Evolutionary conservation across 1,284 basidiomycete species (phyloP).

Genomic region (Apiotrichum montevideense): DNA sequence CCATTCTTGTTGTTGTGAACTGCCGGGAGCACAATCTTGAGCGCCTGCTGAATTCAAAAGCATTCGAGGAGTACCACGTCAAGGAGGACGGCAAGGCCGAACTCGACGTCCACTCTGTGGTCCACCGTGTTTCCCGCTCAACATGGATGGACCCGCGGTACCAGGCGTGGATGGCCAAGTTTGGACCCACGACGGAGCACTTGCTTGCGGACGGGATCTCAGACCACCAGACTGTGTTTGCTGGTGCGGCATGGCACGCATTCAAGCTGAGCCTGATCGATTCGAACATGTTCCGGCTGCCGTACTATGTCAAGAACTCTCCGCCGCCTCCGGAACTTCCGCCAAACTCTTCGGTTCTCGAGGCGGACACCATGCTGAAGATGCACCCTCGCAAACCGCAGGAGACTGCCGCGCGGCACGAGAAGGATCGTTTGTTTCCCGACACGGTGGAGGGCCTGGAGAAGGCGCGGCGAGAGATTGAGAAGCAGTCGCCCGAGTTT

Average conservation of each 20-base stretch:
- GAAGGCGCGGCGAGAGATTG: conserved; percentile 10
- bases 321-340: conserved; percentile 15
- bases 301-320: conserved; percentile 50
- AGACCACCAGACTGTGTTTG: conserved; percentile 67
- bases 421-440: conserved; percentile 27
- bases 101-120: conserved; percentile 54
- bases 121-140: conserved; percentile 62
- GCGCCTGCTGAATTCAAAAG: conserved; percentile 51
- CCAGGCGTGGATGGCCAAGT: conserved; percentile 62
- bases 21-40: conserved; percentile 30
- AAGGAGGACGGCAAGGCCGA: conserved; percentile 19
- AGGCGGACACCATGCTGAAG: conserved; percentile 47
- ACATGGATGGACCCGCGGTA: conserved; percentile 66
- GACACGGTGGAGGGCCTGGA: conserved; percentile 21
- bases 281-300: conserved; percentile 64
- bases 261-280: conserved; percentile 69
- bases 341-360: conserved; percentile 39
- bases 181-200: conserved; percentile 61
- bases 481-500: conserved; percentile 15
- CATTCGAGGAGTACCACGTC: conserved; percentile 50
- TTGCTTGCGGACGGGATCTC: conserved; percentile 60
- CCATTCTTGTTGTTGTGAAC: conserved; percentile 35
- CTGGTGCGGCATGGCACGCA: conserved; percentile 64
- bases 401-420: conserved; percentile 14
- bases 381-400: conserved; percentile 29